Evolutionary conservation across 1,284 basidiomycete species (phyloP).

Genomic region (Cryptococcus sp.): DNA sequence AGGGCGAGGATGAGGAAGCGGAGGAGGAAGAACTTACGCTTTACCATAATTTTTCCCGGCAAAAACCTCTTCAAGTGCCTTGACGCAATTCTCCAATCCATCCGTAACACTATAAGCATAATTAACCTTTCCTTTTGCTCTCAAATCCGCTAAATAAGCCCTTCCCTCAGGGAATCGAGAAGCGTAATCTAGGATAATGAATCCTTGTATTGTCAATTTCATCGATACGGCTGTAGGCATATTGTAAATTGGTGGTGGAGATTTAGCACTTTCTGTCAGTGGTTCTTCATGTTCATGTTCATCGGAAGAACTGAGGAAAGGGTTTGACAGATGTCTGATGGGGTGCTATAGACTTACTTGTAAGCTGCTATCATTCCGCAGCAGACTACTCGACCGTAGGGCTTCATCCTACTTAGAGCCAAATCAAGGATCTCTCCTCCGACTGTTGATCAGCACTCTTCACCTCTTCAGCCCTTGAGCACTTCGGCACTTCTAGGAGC

Average conservation of each 20-base stretch:
- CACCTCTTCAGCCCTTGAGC: too few species aligned
- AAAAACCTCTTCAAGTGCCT: constrained; percentile 65
- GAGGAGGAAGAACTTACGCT: constrained; percentile 52
- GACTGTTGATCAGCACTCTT: constrained; percentile 52
- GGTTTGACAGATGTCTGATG: too few species aligned
- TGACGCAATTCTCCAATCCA: constrained; percentile 67
- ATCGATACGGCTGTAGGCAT: constrained; percentile 54
- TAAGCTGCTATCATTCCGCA: constrained; percentile 64
- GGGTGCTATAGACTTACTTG: constrained; percentile 26
- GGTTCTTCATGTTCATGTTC: too few species aligned
- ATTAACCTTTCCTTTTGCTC: constrained; percentile 67
- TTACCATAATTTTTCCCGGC: constrained; percentile 78
- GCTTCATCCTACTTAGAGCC: constrained; percentile 66
- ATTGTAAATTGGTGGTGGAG: constrained; percentile 6
- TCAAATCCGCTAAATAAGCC: constrained; percentile 53
- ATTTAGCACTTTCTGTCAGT: neutral
- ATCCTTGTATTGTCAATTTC: constrained; percentile 73
- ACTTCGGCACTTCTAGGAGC: too few species aligned
- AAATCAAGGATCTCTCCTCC: constrained; percentile 71
- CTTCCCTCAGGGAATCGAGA: constrained; percentile 44
- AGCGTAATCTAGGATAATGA: constrained; percentile 66
- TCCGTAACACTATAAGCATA: constrained; percentile 71
- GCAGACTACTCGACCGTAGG: constrained; percentile 69
- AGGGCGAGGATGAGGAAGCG: neutral
- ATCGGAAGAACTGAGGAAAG: too few species aligned